Conservation (phyloP, 345 rosid species). For the Litchi chinensis region DNA sequence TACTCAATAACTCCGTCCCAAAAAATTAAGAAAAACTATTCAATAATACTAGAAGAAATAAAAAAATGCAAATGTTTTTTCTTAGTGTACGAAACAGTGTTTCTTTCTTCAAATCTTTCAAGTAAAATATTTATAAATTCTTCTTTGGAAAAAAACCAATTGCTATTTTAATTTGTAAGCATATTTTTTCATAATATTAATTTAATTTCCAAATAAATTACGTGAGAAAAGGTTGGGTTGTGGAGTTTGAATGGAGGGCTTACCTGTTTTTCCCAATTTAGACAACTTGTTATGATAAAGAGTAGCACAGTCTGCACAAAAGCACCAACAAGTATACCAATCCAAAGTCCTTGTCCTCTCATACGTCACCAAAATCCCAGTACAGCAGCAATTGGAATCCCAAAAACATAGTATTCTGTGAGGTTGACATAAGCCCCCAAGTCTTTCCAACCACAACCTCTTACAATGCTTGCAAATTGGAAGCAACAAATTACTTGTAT, state of each 20-base stretch:
- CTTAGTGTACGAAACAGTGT: no score
- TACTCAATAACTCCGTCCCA: no score
- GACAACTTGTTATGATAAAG: slow-evolving; percentile 48
- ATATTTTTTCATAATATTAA: no score
- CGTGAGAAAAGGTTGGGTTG: not conserved
- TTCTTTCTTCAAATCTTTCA: no score
- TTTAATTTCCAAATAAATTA: no score
- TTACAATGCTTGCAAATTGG: slow-evolving; percentile 56
- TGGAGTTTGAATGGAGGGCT: not conserved
- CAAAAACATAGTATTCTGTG: slow-evolving; percentile 62
- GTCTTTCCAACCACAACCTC: slow-evolving; percentile 90
- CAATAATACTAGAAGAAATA: no score
- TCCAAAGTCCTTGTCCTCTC: slow-evolving; percentile 75
- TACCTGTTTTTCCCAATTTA: slow-evolving; percentile 70
- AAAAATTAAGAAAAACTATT: no score
- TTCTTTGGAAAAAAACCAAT: no score
- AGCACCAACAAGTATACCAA: slow-evolving; percentile 69
- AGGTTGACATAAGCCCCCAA: slow-evolving; percentile 78
- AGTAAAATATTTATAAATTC: no score
- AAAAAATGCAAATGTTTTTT: no score
- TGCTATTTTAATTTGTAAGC: no score
- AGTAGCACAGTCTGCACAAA: slow-evolving; percentile 55
- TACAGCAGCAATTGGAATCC: slow-evolving; percentile 63
- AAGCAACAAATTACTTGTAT: not conserved
- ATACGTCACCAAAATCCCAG: slow-evolving; percentile 63